Evolutionary conservation across 1,284 basidiomycete species (phyloP), one percentile per base, ranked within the genome.

Genomic region (Sparassis latifolia): DNA sequence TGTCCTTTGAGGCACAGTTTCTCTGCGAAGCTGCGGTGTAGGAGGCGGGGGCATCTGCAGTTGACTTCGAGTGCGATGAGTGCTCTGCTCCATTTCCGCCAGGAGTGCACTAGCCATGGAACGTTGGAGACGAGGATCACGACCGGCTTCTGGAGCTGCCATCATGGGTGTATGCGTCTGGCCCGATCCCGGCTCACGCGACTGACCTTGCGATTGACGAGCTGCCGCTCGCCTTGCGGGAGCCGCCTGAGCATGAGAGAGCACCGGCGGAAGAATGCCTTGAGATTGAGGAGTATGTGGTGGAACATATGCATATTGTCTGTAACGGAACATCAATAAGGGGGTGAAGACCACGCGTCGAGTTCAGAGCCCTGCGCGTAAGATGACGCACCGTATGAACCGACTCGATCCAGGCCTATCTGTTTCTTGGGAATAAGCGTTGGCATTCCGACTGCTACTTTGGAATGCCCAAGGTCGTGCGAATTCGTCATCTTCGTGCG

Each of bases 221-320:
- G 52, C 48, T 33, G 52, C 52, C 0, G 55, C 58, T 32, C 58
- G 55, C 2, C 60, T 52, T 5, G 41, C 44, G 1, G 61, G 50
- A 30, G 61, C 55, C n/a, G 52, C 49, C 44, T 66, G 63, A 27
- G 48, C 42, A 46, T 63, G 54, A 4, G 67, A 58, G 5, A 66
- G 54, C 10, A 48, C 51, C 2, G 59, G 61, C 5, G 56, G 53
- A 31, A 55, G 58, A 54, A 61, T 59, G 0, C 48, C 39, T 29
- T 58, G 68, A 43, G 62, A 60, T 47, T 69, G 73, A 40, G 69
- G 62, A 27, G 69, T 71, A 30, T 71, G 67, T 33, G 75, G 70
- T 30, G 75, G 74, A 5, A 62, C 68, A 60, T 83, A 86, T 27
- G 77, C 74, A 60, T 80, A 86, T 64, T 83, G 77, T 52, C 85